These are phyloP conservation scores for Saturnispora silvae DNA, from an alignment of 805 yeast genomes.

Conservation along the genomic window DNA sequence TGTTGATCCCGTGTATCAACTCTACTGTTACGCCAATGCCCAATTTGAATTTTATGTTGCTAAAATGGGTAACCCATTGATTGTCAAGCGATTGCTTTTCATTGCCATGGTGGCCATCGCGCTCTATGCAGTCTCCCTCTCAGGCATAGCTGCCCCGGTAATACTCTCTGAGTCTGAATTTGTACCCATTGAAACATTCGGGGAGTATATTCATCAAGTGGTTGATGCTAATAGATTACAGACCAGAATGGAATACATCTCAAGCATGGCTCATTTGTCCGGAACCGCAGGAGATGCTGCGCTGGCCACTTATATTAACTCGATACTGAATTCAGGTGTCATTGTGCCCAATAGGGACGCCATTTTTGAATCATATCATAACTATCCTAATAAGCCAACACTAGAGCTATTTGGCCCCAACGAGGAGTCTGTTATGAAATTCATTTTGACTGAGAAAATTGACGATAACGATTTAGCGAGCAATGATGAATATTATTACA, in stretches of 20 bases:
- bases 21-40: slow-evolving; percentile 30
- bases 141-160: slow-evolving; percentile 41
- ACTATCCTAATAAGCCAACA: slow-evolving; percentile 42
- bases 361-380: slow-evolving; percentile 45
- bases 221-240: slow-evolving; percentile 50
- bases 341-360: slow-evolving; percentile 39
- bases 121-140: slow-evolving; percentile 46
- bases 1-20: slow-evolving; percentile 43
- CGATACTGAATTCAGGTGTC: slow-evolving; percentile 48
- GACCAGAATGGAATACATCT: slow-evolving; percentile 57
- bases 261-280: slow-evolving; percentile 76
- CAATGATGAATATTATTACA: slow-evolving; percentile 11
- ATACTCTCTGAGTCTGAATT: slow-evolving; percentile 44
- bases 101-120: slow-evolving; percentile 52
- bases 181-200: slow-evolving; percentile 45
- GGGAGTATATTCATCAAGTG: slow-evolving; percentile 36
- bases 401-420: slow-evolving; percentile 20
- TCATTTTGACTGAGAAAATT: slow-evolving; percentile 11
- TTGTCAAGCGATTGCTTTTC: slow-evolving; percentile 67
- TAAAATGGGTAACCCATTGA: slow-evolving; percentile 75
- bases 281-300: slow-evolving; percentile 83
- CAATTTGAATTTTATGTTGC: slow-evolving; percentile 49
- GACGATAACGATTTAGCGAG: slow-evolving; percentile 7
- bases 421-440: slow-evolving; percentile 14
- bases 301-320: slow-evolving; percentile 53